Evolutionary conservation across 2,329 filamentous ascomycete species (phyloP), one percentile per base, ranked within the genome.

Genomic region (Colletotrichum lentis): DNA sequence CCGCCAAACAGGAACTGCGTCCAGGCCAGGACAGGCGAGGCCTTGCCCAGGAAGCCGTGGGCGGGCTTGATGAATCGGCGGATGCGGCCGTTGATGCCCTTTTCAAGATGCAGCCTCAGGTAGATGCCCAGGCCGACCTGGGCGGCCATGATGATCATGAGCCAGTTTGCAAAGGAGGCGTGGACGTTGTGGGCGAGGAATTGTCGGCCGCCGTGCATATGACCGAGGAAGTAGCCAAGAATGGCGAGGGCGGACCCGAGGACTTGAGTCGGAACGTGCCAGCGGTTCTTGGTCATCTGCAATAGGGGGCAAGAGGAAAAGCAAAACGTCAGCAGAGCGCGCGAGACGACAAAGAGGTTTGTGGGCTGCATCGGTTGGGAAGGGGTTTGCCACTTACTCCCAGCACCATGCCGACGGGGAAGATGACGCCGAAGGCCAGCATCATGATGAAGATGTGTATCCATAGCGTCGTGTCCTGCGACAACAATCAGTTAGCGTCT

Each of bases 1-100:
- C 94, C 96, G 58, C 96, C 96, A 78, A 99, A 97, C 7, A 99
- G 77, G 89, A 99, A 96, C 82, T 99, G 96, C 6, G 90, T 85
- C 96, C 96, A 99, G 31, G 91, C 88, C 1, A 94, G 84, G 3
- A 98, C 80, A 1, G 96, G 96, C 84, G 99, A 91, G 1, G 88
- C 81, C 80, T 97, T 97, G 72, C 96, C 96, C 46, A 97, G 80
- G 64, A 97, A 79, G 24, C 92, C 91, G 77, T 99, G 96, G 31
- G 85, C 85, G 16, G 89, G 81, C 7, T 95, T 90, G 53, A 95
- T 84, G 59, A 89, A 82, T 67, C 85, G 88, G 62, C 96, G 86
- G 66, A 97, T 90, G 75, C 87, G 89, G 31, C 89, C 94, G 75
- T 96, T 87, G 74, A 97, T 87, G 2, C 94, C 94, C 76, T 88